These are phyloP conservation scores for Nidularia pulvinata DNA, from an alignment of 768 basidiomycete genomes.

Conservation along the genomic window DNA sequence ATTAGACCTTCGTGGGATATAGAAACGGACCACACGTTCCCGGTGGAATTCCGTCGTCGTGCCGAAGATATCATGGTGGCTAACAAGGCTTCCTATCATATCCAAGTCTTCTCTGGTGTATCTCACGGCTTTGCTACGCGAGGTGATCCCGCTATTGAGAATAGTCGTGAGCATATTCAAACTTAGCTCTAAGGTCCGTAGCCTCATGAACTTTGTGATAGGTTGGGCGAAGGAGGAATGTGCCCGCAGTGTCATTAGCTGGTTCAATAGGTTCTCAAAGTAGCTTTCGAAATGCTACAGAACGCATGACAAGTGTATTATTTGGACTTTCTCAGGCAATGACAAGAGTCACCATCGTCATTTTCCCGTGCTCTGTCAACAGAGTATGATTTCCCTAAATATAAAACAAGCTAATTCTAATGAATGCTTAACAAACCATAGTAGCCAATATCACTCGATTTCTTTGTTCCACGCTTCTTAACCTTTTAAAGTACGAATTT, in stretches of 20 bases:
- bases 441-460: no score
- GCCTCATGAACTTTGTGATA: neutral
- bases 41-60: slow-evolving; percentile 31
- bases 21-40: slow-evolving; percentile 46
- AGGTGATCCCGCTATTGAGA: slow-evolving; percentile 25
- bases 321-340: no score
- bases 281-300: neutral
- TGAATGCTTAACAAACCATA: no score
- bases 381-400: no score
- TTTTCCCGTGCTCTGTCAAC: no score
- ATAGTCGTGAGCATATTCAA: slow-evolving; percentile 8
- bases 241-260: neutral
- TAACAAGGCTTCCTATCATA: slow-evolving; percentile 37
- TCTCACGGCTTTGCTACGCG: slow-evolving; percentile 35
- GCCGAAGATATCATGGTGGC: slow-evolving; percentile 43
- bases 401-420: no score
- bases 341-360: no score
- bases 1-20: neutral
- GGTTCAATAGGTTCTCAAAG: neutral
- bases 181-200: neutral
- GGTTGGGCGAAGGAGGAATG: neutral
- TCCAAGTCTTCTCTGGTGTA: slow-evolving; percentile 41
- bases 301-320: no score
- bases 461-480: no score
- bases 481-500: no score